Base-by-base conservation (phyloP, 106 monocot species). In the Dendrobium nobile region DNA sequence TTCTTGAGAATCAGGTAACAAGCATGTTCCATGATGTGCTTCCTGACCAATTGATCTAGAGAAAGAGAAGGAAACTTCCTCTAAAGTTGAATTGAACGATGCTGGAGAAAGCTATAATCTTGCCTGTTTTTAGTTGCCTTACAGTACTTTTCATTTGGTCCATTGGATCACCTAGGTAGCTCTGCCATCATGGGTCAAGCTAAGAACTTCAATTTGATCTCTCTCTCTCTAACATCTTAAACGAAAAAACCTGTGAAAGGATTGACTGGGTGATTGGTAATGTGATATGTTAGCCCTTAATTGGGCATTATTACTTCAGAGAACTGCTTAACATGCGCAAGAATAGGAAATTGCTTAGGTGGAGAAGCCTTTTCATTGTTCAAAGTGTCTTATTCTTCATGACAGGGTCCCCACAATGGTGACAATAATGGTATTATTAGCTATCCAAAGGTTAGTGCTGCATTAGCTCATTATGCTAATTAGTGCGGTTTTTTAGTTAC, bases 141-240 rank as follows among this genome's bases (percentile, higher is more conserved):
- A 72, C 72, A 72, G 33, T 15, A 72, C 37, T 72, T n/a, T 72
- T 72, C 72, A 72, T 33, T 27, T 72, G 33, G 72, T 37, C 72
- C 33, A 72, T 4, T 15, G 15, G 72, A 72, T 8, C 33, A 72
- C 15, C 19, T 22, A 65, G 64, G 64, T 65, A 26, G 33, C 33
- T 40, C 72, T 72, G 13, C 51, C 26, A 65, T 65, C 26, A 45
- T 45, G 45, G 58, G 58, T 19, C 17, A 9, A 65, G 26, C 64
- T 24, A 65, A 65, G 26, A 64, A 7, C 26, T 65, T 65, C 7
- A 8, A 24, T 65, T n/a, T 65, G 24, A 65, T 26, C 64, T 65
- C 64, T 65, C 64, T 51, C 51, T 51, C 51, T 51, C 51, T 51
- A 31, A 31, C 31, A 1, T 31, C 31, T 31, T 31, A 13, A 51